Conservation (phyloP, 139 green algal species). For the Dunaliella sp. region DNA sequence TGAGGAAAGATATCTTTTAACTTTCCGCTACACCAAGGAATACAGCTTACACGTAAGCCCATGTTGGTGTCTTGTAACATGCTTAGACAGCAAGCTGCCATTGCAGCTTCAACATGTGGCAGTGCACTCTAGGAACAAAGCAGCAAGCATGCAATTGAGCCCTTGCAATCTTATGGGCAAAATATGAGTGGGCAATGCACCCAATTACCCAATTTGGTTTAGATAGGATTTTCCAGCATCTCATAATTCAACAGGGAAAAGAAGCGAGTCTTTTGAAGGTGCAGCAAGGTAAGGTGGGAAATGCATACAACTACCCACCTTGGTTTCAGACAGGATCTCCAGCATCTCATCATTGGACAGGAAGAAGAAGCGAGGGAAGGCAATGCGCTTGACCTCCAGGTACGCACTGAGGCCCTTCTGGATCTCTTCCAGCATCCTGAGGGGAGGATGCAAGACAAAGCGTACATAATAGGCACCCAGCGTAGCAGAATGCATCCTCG, state of each 20-base stretch:
- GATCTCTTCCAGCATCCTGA: conserved; percentile 65
- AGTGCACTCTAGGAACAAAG: neutral
- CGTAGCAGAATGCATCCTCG: neutral
- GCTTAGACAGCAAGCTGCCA: too few relatives aligned
- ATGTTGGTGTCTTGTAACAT: too few relatives aligned
- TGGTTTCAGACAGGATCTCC: conserved; percentile 64
- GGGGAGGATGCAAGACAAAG: neutral
- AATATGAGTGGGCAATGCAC: neutral
- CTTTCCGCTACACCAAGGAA: too few relatives aligned
- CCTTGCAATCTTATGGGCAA: neutral
- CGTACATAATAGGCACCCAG: neutral
- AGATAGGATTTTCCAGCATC: conserved; percentile 70
- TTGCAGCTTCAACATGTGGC: too few relatives aligned
- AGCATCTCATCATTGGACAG: conserved; percentile 82
- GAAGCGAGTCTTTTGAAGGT: conserved; percentile 21
- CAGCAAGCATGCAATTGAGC: neutral
- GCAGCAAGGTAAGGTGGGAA: neutral
- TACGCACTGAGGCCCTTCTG: conserved; percentile 76
- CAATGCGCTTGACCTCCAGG: conserved; percentile 79
- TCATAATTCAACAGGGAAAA: conserved; percentile 80
- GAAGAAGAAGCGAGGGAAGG: conserved; percentile 83
- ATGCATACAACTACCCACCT: conserved; percentile 23
- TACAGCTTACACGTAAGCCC: too few relatives aligned
- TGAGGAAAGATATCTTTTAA: too few relatives aligned
- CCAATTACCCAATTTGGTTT: conserved; percentile 42